A percentile compares a stretch with the other conserved stretches of the same genome.
Evolutionary conservation across 169 alveolate genomes (phyloP).

Genomic region (Perkinsus chesapeaki): DNA sequence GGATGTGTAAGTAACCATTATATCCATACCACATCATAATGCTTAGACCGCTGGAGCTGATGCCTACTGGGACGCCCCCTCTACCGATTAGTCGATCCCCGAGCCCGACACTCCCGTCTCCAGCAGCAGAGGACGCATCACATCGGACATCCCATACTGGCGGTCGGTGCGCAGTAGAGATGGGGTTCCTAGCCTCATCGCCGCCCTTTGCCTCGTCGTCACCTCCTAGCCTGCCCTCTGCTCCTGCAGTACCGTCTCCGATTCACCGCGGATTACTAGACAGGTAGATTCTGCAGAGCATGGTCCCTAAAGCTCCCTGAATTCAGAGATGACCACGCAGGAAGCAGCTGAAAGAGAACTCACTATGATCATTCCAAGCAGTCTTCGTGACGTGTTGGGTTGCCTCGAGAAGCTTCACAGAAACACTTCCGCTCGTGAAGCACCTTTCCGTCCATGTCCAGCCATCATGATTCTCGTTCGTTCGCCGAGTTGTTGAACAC

Average conservation of each 20-base stretch:
- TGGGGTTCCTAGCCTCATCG: background rate
- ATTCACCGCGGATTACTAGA: too few relatives aligned
- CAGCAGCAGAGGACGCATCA: background rate
- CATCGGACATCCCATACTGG: background rate
- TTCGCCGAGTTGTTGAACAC: background rate
- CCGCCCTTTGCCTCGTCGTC: background rate
- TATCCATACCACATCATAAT: background rate
- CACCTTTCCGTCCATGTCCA: background rate
- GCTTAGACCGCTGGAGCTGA: background rate
- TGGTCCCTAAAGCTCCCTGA: too few relatives aligned
- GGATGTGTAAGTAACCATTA: background rate
- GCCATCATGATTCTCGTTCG: background rate
- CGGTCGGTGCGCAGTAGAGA: background rate
- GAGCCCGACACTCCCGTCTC: background rate
- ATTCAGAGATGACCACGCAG: too few relatives aligned
- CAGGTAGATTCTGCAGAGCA: too few relatives aligned
- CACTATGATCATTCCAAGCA: too few relatives aligned
- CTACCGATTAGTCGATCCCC: background rate
- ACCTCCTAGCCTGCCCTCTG: background rate
- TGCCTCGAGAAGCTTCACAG: too few relatives aligned
- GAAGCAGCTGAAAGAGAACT: too few relatives aligned
- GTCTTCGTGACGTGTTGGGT: too few relatives aligned
- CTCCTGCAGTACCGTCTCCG: background rate
- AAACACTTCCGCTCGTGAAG: background rate
- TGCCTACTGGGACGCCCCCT: background rate